Conservation (phyloP, 305 asterid genomes). For the Ruellia speciosa region DNA sequence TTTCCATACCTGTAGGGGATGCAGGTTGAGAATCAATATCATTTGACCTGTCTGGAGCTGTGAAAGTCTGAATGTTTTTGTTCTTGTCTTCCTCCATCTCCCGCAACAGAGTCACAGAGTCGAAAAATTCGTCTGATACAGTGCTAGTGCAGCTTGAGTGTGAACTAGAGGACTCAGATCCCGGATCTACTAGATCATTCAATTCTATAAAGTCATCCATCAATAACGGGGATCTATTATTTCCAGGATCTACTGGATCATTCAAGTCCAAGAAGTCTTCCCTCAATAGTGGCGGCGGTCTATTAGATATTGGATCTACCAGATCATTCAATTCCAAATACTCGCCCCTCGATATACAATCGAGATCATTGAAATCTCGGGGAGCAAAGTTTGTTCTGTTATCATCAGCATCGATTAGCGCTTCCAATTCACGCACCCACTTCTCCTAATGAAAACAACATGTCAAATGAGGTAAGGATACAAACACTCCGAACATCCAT, state of each 20-base stretch:
- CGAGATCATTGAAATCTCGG: constrained; percentile 18
- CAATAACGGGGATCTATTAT: too few relatives aligned
- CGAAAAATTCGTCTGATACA: constrained; percentile 51
- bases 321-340: constrained; percentile 61
- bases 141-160: constrained; percentile 50
- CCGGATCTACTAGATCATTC: constrained; percentile 47
- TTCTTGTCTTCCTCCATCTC: constrained; percentile 36
- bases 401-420: constrained; percentile 14
- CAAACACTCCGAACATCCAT: too few relatives aligned
- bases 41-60: constrained; percentile 22
- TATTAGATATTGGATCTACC: too few relatives aligned
- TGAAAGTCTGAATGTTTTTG: constrained; percentile 20
- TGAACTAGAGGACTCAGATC: constrained; percentile 52
- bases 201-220: constrained; percentile 40
- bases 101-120: constrained; percentile 32
- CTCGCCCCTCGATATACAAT: constrained; percentile 38
- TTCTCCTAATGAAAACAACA: constrained; percentile 17
- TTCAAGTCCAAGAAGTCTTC: constrained; percentile 59
- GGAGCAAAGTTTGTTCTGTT: constrained; percentile 19
- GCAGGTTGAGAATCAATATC: constrained; percentile 36
- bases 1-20: constrained; percentile 33
- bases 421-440: constrained; percentile 16
- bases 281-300: constrained; percentile 2
- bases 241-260: constrained; percentile 27
- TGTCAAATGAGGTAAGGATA: constrained; percentile 1